These are phyloP conservation scores for Teratosphaeria viscida DNA, from an alignment of 2,329 filamentous ascomycete species.

Conservation along the genomic window DNA sequence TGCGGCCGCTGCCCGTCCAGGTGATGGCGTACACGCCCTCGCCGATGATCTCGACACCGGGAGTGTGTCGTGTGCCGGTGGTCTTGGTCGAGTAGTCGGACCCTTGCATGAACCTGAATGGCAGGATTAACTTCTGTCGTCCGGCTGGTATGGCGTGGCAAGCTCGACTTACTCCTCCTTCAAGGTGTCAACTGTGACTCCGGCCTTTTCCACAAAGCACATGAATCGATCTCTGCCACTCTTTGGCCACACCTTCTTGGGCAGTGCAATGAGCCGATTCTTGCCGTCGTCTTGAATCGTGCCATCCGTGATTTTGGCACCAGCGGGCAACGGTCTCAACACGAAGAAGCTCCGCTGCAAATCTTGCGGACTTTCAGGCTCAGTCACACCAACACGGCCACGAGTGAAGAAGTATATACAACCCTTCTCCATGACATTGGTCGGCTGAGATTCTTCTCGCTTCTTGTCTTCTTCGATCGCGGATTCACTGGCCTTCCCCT, in stretches of 20 bases:
- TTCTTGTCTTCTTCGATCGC: conserved; percentile 42
- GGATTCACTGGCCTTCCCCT: conserved; percentile 5
- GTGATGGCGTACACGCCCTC: conserved; percentile 81
- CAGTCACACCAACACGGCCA: conserved; percentile 60
- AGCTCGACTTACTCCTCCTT: conserved; percentile 42
- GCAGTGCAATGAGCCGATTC: conserved; percentile 64
- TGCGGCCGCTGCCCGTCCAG: conserved; percentile 50
- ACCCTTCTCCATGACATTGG: conserved; percentile 71
- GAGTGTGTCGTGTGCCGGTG: conserved; percentile 54
- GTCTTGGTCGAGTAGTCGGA: conserved; percentile 69
- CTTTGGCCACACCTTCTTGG: conserved; percentile 72
- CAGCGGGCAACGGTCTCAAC: conserved; percentile 59
- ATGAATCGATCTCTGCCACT: conserved; percentile 62
- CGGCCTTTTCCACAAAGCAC: conserved; percentile 70
- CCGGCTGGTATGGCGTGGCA: neutral
- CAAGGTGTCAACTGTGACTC: conserved; percentile 55
- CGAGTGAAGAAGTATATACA: conserved; percentile 87
- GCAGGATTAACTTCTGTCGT: neutral
- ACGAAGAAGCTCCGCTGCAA: conserved; percentile 72
- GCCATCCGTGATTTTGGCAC: conserved; percentile 55
- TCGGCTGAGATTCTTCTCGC: conserved; percentile 43
- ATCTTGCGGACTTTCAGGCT: conserved; percentile 59
- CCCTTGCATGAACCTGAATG: conserved; percentile 49
- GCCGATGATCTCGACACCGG: conserved; percentile 63
- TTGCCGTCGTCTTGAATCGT: conserved; percentile 47